phyloP scores from a whole-genome alignment of 495 filamentous ascomycete genomes.

The Pseudevernia furfuracea region DNA sequence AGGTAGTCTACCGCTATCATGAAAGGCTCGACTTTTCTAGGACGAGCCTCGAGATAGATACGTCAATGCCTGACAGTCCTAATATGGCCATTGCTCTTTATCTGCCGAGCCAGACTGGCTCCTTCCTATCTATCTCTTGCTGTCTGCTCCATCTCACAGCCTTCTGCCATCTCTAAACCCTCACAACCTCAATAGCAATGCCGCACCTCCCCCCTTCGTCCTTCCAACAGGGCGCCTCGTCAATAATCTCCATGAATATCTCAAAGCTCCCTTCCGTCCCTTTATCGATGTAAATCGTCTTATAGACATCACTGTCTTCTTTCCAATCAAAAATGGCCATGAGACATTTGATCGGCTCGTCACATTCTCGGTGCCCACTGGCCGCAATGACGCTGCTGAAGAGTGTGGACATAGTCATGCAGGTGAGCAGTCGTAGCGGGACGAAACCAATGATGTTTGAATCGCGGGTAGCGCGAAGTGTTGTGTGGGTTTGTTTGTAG shows the following conservation, averaged over 20 bases:
- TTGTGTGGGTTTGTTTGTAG: conserved; percentile 2
- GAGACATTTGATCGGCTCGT: background rate
- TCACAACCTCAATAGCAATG: background rate
- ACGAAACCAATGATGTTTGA: background rate
- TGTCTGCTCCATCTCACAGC: background rate
- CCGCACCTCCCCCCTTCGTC: conserved; percentile 9
- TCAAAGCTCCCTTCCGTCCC: background rate
- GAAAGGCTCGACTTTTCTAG: background rate
- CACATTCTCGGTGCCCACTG: background rate
- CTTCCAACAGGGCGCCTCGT: conserved; percentile 10
- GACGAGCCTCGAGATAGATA: background rate
- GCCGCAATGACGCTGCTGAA: conserved; percentile 2
- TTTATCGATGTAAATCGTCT: background rate
- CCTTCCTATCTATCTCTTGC: background rate
- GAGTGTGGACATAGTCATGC: conserved; percentile 1
- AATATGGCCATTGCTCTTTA: background rate
- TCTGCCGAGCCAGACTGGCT: background rate
- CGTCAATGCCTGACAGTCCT: background rate
- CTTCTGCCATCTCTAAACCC: background rate
- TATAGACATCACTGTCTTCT: background rate
- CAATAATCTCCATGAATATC: conserved; percentile 6
- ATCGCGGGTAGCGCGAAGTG: background rate
- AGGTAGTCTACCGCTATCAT: background rate
- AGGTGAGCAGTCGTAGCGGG: background rate
- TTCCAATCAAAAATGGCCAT: conserved; percentile 7